Percentiles rank a stretch among this genome's conserved stretches.
Evolutionary conservation across 345 rosid species (phyloP).

Genomic region (Eucalyptus albens): DNA sequence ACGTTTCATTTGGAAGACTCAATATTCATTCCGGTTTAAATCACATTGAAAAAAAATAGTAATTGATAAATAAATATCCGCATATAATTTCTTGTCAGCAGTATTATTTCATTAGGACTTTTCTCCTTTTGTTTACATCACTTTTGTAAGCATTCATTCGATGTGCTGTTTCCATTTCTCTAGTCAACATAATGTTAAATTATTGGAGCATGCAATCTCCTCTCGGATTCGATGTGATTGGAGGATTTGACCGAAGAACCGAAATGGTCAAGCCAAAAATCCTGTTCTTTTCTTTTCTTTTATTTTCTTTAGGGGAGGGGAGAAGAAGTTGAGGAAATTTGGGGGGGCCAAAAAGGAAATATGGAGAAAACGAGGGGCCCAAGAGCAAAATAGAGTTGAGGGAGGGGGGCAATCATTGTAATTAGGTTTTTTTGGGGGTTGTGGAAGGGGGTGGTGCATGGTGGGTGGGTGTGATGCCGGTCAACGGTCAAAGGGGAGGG

Average conservation of each 20-base stretch:
- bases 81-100: background rate
- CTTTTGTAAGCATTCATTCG: background rate
- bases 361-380: background rate
- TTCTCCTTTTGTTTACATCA: background rate
- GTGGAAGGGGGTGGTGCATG: background rate
- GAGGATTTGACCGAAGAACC: background rate
- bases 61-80: background rate
- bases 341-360: background rate
- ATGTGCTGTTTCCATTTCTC: background rate
- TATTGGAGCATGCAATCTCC: background rate
- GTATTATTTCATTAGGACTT: background rate
- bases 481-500: conserved; percentile 51
- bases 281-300: background rate
- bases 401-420: background rate
- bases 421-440: background rate
- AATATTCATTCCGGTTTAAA: background rate
- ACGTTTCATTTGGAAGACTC: background rate
- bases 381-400: background rate
- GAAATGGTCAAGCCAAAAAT: background rate
- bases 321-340: background rate
- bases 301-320: background rate
- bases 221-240: background rate
- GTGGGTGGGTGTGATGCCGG: background rate
- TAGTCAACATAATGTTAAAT: background rate
- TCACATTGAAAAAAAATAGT: background rate